Evolutionary conservation across 2,329 filamentous ascomycete genomes (phyloP).

Genomic region (Penicillium hesseltinei): DNA sequence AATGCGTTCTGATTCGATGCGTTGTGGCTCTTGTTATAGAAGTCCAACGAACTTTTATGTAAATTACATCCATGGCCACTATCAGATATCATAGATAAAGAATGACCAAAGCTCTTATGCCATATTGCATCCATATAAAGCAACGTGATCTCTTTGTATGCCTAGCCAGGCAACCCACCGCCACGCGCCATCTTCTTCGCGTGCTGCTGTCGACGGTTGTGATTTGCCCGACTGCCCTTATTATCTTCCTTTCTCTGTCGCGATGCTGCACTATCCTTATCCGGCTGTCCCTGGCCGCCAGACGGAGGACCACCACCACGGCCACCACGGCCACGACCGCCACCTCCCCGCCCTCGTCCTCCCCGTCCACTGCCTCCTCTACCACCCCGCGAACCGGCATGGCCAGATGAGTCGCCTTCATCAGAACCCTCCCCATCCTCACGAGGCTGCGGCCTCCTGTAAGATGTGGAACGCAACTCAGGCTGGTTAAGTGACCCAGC

Average conservation of each 20-base stretch:
- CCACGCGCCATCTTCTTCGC: slow-evolving; percentile 62
- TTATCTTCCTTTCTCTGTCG: slow-evolving; percentile 76
- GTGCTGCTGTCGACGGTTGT: slow-evolving; percentile 73
- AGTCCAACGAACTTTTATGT: neutral
- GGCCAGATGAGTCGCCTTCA: slow-evolving; percentile 40
- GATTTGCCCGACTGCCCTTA: slow-evolving; percentile 79
- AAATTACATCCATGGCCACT: slow-evolving; percentile 2
- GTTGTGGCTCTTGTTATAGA: neutral
- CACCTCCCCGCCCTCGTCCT: slow-evolving; percentile 50
- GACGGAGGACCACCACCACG: slow-evolving; percentile 16
- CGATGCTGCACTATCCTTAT: slow-evolving; percentile 68
- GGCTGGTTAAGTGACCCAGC: slow-evolving; percentile 52
- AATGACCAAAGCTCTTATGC: neutral
- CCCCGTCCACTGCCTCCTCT: slow-evolving; percentile 49
- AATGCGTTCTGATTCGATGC: slow-evolving; percentile 3
- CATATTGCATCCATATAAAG: neutral
- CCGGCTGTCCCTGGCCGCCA: slow-evolving; percentile 61
- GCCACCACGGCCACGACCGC: slow-evolving; percentile 56
- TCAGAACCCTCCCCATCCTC: slow-evolving; percentile 50
- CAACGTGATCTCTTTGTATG: neutral
- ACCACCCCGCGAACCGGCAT: slow-evolving; percentile 28
- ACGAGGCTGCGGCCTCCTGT: slow-evolving; percentile 44
- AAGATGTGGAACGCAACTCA: slow-evolving; percentile 65
- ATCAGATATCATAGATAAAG: neutral
- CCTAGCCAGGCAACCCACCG: slow-evolving; percentile 41